Base-by-base conservation (phyloP, 1,139 yeast genomes). In the Sugiyamaella grinbergsii region DNA sequence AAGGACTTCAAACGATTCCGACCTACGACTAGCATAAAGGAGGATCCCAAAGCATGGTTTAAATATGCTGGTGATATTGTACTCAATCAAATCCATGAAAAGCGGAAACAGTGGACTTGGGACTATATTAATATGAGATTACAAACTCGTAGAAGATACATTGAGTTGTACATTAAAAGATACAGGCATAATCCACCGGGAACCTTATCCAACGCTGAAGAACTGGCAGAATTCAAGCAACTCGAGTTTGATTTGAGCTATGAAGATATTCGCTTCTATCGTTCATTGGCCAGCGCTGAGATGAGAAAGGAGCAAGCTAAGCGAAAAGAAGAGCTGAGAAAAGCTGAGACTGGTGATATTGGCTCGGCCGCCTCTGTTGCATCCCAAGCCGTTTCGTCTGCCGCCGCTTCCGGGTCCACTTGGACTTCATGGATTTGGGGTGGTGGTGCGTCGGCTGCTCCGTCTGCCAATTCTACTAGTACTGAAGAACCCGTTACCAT, bases 31-130 rank as follows among this genome's bases (percentile, higher is more conserved):
- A 47, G 85, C 0, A 80, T 83, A 2, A 64, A 73, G 43, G 86
- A 89, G 43, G 80, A 83, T 57, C 96, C 98, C 0, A 73, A 68
- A 47, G 82, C 79, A 37, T 94, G 98, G 98, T 80, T 93, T 61
- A 70, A 73, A 57, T 94, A 86, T 65, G 86, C 93, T 1, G 94
- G 87, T 0, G 71, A 78, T 24, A 82, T 88, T 15, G 85, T 93
- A 2, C 71, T 80, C 47, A 75, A 81, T 54, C 96, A 90, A 65
- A 83, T 94, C 32, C 96, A 86, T 59, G 93, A 88, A 56, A 80
- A 77, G 60, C 81, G 87, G 62, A 78, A 82, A 58, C 82, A 80
- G 62, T 88, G 96, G 95, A 82, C 90, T 36, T 94, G 98, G 98
- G 94, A 78, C 1, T 79, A 80, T 62, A 81, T 93, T 58, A 79